Base-by-base conservation (phyloP, 495 filamentous ascomycete species). In the Staphylotrichum tortipilum region DNA sequence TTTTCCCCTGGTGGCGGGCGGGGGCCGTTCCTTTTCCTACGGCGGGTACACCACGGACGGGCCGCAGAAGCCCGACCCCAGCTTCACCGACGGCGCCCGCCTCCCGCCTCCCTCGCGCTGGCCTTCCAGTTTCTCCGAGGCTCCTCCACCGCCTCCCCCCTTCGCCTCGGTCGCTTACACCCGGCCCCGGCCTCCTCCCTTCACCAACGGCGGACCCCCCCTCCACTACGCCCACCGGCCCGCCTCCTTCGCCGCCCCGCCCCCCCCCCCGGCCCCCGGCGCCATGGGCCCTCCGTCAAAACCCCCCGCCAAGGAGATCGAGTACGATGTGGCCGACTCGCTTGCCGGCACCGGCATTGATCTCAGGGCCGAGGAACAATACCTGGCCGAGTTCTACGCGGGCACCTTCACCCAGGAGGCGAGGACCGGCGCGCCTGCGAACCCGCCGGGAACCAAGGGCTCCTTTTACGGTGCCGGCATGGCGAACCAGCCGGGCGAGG, bases 281-380 rank as follows among this genome's bases (percentile, higher is more conserved):
- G 71, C 76, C 15, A 94, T 94, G 89, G 85, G 85, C 0, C 89
- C 89, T 15, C 89, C 89, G 1, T 81, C 80, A 29, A 84, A 81
- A 44, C 84, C 87, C 49, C 78, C 81, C 0, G 74, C 74, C 0
- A 88, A 88, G 64, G 79, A 84, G 33, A 78, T 82, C 36, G 80
- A 87, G 47, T 69, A 74, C 39, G 76, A 78, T 31, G 71, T 88
- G 42, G 82, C 78, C 40, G 89, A 95, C 72, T 82, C 89, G 39
- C 61, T 95, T 49, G 77, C 79, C 24, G 83, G 79, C 28, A 85
- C 88, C 19, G 89, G 87, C 42, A 83, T 95, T 49, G 85, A 95
- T 71, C 69, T 94, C 1, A 78, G 79, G 44, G 88, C 84, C 60
- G 89, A 95, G 61, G 87, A 91, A 53, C 82, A 85, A 34, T 81